phyloP scores from a whole-genome alignment of 2,329 filamentous ascomycete species.

The Acephala macrosclerotiorum region DNA sequence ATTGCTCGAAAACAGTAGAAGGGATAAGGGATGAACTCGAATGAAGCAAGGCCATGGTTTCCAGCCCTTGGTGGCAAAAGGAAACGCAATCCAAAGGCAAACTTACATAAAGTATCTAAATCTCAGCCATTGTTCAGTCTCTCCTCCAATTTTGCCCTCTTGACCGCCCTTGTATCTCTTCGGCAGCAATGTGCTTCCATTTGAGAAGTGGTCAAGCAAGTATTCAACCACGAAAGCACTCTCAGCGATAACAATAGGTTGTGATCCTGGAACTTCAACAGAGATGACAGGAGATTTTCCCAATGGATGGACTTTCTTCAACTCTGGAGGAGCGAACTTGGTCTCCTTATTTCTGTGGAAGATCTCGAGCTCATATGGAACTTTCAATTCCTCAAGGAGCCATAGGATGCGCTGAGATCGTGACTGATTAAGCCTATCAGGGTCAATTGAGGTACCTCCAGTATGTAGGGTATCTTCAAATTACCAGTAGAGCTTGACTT shows the following conservation, averaged over 20 bases:
- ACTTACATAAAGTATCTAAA: constrained; percentile 75
- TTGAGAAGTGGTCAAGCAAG: constrained; percentile 69
- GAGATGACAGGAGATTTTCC: constrained; percentile 86
- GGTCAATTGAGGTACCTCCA: constrained; percentile 15
- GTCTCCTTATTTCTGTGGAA: constrained; percentile 73
- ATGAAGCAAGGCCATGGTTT: neutral
- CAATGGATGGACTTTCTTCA: constrained; percentile 81
- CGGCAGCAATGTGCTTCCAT: constrained; percentile 57
- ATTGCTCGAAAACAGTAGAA: neutral
- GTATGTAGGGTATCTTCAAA: neutral
- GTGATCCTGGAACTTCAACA: constrained; percentile 55
- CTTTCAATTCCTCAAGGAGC: constrained; percentile 73
- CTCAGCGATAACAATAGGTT: constrained; percentile 76
- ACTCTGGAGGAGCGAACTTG: constrained; percentile 75
- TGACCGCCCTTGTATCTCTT: constrained; percentile 63
- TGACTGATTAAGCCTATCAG: constrained; percentile 42
- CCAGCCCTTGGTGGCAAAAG: constrained; percentile 61
- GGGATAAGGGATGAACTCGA: neutral
- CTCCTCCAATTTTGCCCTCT: constrained; percentile 63
- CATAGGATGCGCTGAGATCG: constrained; percentile 70
- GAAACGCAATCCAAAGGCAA: constrained; percentile 72
- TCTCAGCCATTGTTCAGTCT: constrained; percentile 66
- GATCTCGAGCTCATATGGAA: constrained; percentile 81
- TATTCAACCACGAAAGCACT: constrained; percentile 85
- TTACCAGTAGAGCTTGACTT: constrained; percentile 64